Conservation (phyloP, 83 land plant genomes). For the Picea engelmannii region DNA sequence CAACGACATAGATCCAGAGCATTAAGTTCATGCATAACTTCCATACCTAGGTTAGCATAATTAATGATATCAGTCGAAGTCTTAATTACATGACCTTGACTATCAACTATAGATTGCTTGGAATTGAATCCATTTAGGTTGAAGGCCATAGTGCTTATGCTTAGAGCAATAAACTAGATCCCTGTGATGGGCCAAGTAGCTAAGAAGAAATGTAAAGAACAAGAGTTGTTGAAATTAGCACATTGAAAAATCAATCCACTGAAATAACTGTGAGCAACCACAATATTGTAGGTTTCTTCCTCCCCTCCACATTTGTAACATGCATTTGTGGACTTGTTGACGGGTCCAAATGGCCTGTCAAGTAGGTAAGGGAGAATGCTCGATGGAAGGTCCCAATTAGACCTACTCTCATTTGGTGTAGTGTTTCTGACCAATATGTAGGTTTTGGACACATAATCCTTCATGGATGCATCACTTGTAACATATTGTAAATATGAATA, state of each 20-base stretch:
- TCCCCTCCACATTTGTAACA: conserved; percentile 23
- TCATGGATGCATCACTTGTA: no score
- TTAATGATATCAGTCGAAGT: no score
- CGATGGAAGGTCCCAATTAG: no score
- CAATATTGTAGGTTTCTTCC: conserved; percentile 26
- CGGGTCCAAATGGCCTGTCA: no score
- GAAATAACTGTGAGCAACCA: conserved; percentile 18
- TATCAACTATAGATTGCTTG: conserved; percentile 19
- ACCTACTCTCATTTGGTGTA: no score
- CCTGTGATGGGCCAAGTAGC: conserved; percentile 23
- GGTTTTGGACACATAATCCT: no score
- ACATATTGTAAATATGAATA: no score
- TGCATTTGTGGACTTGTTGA: conserved; percentile 1
- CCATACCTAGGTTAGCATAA: no score
- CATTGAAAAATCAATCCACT: conserved; percentile 15
- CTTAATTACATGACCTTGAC: no score
- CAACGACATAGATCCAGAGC: no score
- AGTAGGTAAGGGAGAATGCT: no score
- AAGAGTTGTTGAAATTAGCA: conserved; percentile 27
- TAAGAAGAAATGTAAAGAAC: conserved; percentile 9
- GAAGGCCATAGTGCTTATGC: conserved; percentile 37
- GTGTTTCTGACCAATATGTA: no score
- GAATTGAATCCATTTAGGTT: conserved; percentile 31
- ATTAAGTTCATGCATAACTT: not conserved
- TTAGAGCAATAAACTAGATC: conserved; percentile 24